A percentile compares a stretch with the other conserved stretches of the same genome.
phyloP scores from a whole-genome alignment of 1,139 yeast species.

The Schizosaccharomyces versatilis region DNA sequence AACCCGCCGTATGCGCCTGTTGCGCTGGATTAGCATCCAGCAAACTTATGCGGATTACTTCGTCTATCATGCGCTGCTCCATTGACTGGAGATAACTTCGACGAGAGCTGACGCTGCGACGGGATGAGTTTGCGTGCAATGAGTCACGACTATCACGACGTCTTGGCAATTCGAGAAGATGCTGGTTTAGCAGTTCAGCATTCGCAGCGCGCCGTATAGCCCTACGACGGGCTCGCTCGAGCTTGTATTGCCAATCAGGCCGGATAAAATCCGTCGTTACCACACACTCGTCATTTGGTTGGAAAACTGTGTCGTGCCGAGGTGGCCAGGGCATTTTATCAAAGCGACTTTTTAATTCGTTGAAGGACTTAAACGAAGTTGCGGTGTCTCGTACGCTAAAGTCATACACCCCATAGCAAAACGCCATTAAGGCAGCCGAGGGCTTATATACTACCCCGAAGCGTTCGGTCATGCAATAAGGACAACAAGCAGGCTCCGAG shows the following conservation, averaged over 20 bases:
- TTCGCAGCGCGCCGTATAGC: conserved; percentile 63
- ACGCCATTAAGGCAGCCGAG: conserved; percentile 18
- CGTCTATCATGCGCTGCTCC: conserved; percentile 1
- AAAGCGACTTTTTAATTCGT: background rate
- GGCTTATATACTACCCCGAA: conserved; percentile 68
- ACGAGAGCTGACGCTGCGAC: background rate
- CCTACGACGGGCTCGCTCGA: conserved; percentile 48
- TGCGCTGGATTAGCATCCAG: background rate
- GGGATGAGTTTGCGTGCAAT: no score
- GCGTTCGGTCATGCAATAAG: conserved; percentile 73
- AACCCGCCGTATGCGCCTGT: no score
- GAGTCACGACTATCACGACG: background rate
- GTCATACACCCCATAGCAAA: background rate
- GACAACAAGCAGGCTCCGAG: conserved; percentile 77
- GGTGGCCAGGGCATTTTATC: background rate
- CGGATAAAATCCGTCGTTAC: conserved; percentile 60
- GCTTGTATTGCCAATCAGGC: conserved; percentile 76
- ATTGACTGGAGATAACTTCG: background rate
- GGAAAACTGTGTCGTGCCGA: background rate
- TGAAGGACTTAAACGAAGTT: background rate
- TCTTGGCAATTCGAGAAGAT: conserved; percentile 1
- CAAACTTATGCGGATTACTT: conserved; percentile 1
- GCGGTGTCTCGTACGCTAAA: background rate
- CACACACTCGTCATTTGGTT: conserved; percentile 27
- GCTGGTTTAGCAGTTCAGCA: conserved; percentile 8